These are phyloP conservation scores for Alternaria atra DNA, from an alignment of 2,329 filamentous ascomycete species.

Conservation along the genomic window DNA sequence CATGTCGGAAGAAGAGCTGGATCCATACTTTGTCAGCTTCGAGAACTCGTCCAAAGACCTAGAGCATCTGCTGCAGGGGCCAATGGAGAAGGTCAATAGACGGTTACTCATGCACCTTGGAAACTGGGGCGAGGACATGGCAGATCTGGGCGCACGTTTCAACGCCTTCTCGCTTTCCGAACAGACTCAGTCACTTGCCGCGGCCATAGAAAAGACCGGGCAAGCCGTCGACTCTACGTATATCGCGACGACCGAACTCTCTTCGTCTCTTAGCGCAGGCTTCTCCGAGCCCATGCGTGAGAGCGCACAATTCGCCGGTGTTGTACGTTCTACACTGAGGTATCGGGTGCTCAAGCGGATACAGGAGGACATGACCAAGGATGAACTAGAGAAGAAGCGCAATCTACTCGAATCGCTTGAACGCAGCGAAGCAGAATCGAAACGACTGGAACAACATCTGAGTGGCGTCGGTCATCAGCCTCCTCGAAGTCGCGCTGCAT, in stretches of 20 bases:
- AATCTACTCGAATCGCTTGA: slow-evolving; percentile 86
- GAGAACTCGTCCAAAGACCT: slow-evolving; percentile 92
- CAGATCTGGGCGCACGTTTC: slow-evolving; percentile 92
- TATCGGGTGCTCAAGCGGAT: slow-evolving; percentile 94
- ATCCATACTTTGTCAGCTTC: slow-evolving; percentile 95
- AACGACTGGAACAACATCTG: slow-evolving; percentile 92
- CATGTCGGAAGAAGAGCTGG: slow-evolving; percentile 86
- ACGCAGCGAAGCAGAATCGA: slow-evolving; percentile 89
- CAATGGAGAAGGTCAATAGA: slow-evolving; percentile 96
- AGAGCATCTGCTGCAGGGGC: slow-evolving; percentile 85
- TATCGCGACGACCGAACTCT: slow-evolving; percentile 92
- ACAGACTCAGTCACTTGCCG: slow-evolving; percentile 84
- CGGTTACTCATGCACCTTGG: slow-evolving; percentile 86
- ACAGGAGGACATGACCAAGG: slow-evolving; percentile 95
- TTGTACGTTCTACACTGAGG: slow-evolving; percentile 86
- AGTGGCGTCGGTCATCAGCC: slow-evolving; percentile 72
- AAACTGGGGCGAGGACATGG: slow-evolving; percentile 83
- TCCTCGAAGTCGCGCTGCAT: slow-evolving; percentile 74
- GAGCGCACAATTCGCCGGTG: slow-evolving; percentile 94
- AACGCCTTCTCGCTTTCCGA: slow-evolving; percentile 97
- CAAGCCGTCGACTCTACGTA: slow-evolving; percentile 97
- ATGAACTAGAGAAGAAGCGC: slow-evolving; percentile 89
- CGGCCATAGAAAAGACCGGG: slow-evolving; percentile 91
- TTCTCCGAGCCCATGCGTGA: slow-evolving; percentile 99
- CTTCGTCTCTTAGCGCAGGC: slow-evolving; percentile 84